Conservation (phyloP, 2,329 filamentous ascomycete genomes). For the Trichoderma koningii region DNA sequence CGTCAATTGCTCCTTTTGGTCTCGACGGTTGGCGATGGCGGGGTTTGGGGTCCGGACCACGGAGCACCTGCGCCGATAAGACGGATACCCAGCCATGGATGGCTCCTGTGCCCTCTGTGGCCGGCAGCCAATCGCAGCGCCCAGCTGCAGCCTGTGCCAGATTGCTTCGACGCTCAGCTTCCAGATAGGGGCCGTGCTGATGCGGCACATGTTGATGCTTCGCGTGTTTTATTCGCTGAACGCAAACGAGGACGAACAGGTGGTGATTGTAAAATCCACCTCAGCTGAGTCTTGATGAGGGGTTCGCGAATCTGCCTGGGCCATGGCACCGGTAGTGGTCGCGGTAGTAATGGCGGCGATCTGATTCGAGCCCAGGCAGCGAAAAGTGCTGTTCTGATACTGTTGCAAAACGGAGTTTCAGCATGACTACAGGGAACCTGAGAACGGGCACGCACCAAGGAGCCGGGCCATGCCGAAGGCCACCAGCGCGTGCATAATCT, state of each 20-base stretch:
- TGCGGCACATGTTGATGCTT: slow-evolving; percentile 21
- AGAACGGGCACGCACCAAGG: background rate
- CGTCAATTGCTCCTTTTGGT: background rate
- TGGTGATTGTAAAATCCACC: background rate
- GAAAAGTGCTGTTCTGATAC: background rate
- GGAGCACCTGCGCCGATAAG: slow-evolving; percentile 27
- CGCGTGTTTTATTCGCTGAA: slow-evolving; percentile 13
- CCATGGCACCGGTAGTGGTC: no score
- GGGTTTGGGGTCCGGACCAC: slow-evolving; percentile 24
- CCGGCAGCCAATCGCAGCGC: slow-evolving; percentile 36
- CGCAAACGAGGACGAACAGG: background rate
- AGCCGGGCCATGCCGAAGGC: slow-evolving; percentile 16
- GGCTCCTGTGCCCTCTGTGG: background rate
- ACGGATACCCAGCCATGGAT: slow-evolving; percentile 23
- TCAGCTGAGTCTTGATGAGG: background rate
- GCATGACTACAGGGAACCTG: background rate
- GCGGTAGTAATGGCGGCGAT: no score
- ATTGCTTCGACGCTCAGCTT: slow-evolving; percentile 14
- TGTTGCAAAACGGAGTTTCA: no score
- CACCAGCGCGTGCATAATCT: slow-evolving; percentile 10
- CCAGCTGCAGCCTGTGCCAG: slow-evolving; percentile 33
- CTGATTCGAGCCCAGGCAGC: background rate
- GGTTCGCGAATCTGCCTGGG: no score
- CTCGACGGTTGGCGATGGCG: slow-evolving; percentile 23
- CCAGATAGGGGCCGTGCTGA: background rate